Evolutionary conservation across 2,329 filamentous ascomycete genomes (phyloP).

Genomic region (Nemania serpens): DNA sequence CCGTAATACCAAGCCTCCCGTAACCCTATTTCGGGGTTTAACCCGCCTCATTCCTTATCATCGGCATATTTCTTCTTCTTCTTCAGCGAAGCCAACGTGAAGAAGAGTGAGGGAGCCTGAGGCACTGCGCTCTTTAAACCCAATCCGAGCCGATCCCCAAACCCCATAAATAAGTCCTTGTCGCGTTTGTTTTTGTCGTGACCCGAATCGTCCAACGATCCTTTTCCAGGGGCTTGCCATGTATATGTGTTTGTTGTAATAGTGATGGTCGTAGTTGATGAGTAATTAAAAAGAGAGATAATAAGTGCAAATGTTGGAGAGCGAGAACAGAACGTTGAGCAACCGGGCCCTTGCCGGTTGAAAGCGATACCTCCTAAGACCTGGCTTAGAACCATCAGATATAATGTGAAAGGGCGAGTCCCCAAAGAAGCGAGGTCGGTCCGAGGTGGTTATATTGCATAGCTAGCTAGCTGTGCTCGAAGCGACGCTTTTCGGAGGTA

Average conservation of each 20-base stretch:
- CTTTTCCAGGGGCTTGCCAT: slow-evolving; percentile 30
- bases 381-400: too few relatives aligned
- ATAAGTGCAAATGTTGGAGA: neutral
- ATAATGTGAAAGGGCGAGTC: too few relatives aligned
- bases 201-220: slow-evolving; percentile 33
- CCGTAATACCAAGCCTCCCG: neutral
- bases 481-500: slow-evolving; percentile 33
- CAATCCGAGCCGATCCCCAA: neutral
- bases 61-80: neutral
- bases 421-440: neutral
- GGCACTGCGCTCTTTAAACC: neutral
- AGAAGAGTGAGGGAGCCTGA: neutral
- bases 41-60: neutral
- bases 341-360: too few relatives aligned
- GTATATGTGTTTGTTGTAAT: neutral
- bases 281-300: neutral
- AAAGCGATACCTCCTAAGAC: too few relatives aligned
- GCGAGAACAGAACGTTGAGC: neutral
- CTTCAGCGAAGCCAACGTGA: neutral
- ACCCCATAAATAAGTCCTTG: slow-evolving; percentile 30
- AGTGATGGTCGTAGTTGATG: neutral
- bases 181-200: slow-evolving; percentile 25
- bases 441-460: too few relatives aligned
- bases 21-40: too few relatives aligned
- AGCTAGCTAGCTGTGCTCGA: too few relatives aligned